Base-by-base conservation (phyloP, 2,329 filamentous ascomycete genomes). In the Colletotrichum lupini region DNA sequence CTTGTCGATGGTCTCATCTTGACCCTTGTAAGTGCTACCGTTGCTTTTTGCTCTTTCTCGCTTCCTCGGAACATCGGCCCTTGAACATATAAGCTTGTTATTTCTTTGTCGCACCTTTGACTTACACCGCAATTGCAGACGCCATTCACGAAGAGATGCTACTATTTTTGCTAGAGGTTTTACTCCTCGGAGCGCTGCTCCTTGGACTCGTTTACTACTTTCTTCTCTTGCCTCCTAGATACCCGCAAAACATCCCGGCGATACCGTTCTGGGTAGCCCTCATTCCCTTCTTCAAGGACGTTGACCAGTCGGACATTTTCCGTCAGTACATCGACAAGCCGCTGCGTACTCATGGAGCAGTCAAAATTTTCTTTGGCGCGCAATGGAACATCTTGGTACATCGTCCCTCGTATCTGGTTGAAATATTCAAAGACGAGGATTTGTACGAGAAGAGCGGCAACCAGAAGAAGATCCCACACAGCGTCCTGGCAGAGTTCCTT, bases 351-450 rank as follows among this genome's bases (percentile, higher is more conserved):
- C 80, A 83, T 58, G 83, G 86, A 4, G 86, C 85, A 1, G 86
- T 87, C 22, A 83, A 86, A 68, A 78, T 88, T 32, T 88, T 85
- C 79, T 87, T 87, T 42, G 86, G 82, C 1, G 85, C 84, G 0
- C 82, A 81, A 53, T 88, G 87, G 87, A 87, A 85, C 59, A 79
- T 88, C 3, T 78, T 88, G 12, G 83, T 87, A 1, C 83, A 83
- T 59, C 82, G 81, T 5, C 86, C 86, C 1, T 76, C 81, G 0
- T 86, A 84, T 69, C 74, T 88, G 4, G 80, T 81, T 4, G 83
- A 87, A 28, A 76, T 83, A 0, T 80, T 83, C 76, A 80, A 78
- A 62, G 69, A 80, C 16, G 80, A 83, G 56, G 77, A 81, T 53
- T 58, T 76, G n/a, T 78, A 76, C 67, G 78, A 78, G 11, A 86